Base-by-base conservation (phyloP, 352 stramenopile species). In the Plasmopara viticola region DNA sequence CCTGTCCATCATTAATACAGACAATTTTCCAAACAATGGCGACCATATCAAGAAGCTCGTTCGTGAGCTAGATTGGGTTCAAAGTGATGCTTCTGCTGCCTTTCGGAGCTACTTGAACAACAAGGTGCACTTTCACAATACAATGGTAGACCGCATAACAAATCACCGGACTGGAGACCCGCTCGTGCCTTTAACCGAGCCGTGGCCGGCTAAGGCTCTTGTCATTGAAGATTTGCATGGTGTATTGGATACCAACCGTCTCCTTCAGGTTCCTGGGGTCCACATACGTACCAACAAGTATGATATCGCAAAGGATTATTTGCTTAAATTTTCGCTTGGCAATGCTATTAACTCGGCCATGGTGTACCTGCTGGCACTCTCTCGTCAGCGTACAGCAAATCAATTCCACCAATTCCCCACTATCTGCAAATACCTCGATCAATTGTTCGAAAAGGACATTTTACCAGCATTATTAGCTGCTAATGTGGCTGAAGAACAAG, bases 301-400 rank as follows among this genome's bases (percentile, higher is more conserved):
- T 9, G 44, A 93, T 54, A 58, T 97, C 7, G 66, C 84, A 18
- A 33, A 71, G 10, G 90, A 98, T 58, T 78, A 97, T 56, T 56
- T 79, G 13, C 66, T 97, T 2, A 98, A 98, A 68, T 71, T 98
- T 8, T 64, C 75, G 15, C 62, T 98, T 10, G 90, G 84, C 28
- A 98, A 98, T 70, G 90, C 81, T 2, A 95, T 92, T 15, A 79
- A 97, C 71, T 95, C 90, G 1, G 89, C 93, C 0, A 79, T 96
- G 55, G 91, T 95, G 20, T 94, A 97, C 56, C 43, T 79, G 42
- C 51, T 92, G 35, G 77, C 78, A 8, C 56, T 95, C 5, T 55
- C 62, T 15, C 71, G 78, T 17, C 20, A 35, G 42, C 34, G 35
- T 12, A 48, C 33, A 64, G 30, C 58, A 56, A 64, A 15, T 14